phyloP scores from a whole-genome alignment of 73 alveolate species.

The Loxodes magnus region DNA sequence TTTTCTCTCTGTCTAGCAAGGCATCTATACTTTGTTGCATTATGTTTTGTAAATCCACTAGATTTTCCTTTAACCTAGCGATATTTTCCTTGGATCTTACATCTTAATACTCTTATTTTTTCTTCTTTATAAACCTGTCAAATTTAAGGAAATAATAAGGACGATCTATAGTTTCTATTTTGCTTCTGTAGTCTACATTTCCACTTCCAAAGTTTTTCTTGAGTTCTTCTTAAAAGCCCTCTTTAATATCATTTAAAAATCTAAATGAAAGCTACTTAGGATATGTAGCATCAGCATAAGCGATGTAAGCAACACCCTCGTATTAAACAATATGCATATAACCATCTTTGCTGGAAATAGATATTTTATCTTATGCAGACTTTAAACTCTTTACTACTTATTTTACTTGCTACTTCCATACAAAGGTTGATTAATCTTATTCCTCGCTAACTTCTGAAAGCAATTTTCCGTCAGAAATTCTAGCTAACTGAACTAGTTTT shows the following conservation, averaged over 20 bases:
- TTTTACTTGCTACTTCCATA: conserved; percentile 9
- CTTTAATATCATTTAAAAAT: conserved; percentile 52
- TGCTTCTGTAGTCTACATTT: conserved; percentile 58
- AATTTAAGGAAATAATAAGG: conserved; percentile 69
- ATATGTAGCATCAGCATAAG: conserved; percentile 54
- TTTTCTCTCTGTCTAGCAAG: conserved; percentile 61
- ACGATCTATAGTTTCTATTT: conserved; percentile 76
- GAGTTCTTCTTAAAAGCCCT: conserved; percentile 64
- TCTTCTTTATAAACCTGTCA: conserved; percentile 59
- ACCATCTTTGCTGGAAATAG: not conserved
- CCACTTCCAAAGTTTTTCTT: conserved; percentile 71
- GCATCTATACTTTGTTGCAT: conserved; percentile 77
- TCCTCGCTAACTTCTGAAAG: conserved; percentile 44
- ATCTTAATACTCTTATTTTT: conserved; percentile 56
- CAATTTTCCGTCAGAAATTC: conserved; percentile 53
- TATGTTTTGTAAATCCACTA: conserved; percentile 59
- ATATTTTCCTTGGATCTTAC: conserved; percentile 36
- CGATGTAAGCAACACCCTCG: conserved; percentile 60
- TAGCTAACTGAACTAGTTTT: conserved; percentile 35
- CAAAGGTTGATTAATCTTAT: not conserved
- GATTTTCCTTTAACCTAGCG: conserved; percentile 55
- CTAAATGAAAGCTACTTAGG: conserved; percentile 72
- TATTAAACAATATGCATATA: conserved; percentile 20
- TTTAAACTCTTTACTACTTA: conserved; percentile 4
- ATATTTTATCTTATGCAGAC: conserved; percentile 10